These are phyloP conservation scores for Xylaria sp. DNA, from an alignment of 2,329 filamentous ascomycete species.

Conservation along the genomic window DNA sequence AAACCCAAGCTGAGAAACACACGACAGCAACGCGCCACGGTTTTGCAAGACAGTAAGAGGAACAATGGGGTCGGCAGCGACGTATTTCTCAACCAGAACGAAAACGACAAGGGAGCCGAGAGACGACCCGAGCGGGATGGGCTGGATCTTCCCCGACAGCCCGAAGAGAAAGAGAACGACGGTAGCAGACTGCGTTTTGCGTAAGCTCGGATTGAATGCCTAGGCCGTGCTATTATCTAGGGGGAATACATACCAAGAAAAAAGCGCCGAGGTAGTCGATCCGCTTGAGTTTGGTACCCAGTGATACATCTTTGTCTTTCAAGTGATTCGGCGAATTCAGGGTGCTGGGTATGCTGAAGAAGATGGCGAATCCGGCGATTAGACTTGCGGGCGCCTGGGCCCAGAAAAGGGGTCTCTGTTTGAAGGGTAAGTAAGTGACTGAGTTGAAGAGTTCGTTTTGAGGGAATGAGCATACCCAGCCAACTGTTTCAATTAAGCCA, in stretches of 20 bases:
- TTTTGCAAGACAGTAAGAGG: constrained; percentile 76
- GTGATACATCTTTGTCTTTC: constrained; percentile 52
- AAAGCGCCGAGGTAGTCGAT: constrained; percentile 81
- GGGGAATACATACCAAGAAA: constrained; percentile 68
- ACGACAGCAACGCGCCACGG: constrained; percentile 76
- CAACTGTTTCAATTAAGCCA: constrained; percentile 68
- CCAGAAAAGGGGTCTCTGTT: constrained; percentile 75
- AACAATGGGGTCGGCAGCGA: constrained; percentile 77
- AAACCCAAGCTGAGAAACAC: constrained; percentile 77
- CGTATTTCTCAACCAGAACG: constrained; percentile 69
- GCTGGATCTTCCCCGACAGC: constrained; percentile 70
- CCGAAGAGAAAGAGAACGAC: constrained; percentile 79
- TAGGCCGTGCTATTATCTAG: too few relatives aligned
- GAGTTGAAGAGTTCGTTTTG: background rate
- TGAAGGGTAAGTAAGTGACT: constrained; percentile 36
- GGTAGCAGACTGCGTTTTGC: constrained; percentile 60
- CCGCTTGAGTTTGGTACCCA: constrained; percentile 65
- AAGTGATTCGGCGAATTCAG: constrained; percentile 48
- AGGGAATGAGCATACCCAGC: constrained; percentile 68
- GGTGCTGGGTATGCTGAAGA: constrained; percentile 70
- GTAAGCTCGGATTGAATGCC: background rate
- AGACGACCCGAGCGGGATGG: constrained; percentile 69
- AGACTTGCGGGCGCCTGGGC: constrained; percentile 73
- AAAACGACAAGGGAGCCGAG: constrained; percentile 62
- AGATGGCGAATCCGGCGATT: constrained; percentile 68